These are phyloP conservation scores for Pichia ethanolica DNA, from an alignment of 805 yeast species.

Conservation along the genomic window DNA sequence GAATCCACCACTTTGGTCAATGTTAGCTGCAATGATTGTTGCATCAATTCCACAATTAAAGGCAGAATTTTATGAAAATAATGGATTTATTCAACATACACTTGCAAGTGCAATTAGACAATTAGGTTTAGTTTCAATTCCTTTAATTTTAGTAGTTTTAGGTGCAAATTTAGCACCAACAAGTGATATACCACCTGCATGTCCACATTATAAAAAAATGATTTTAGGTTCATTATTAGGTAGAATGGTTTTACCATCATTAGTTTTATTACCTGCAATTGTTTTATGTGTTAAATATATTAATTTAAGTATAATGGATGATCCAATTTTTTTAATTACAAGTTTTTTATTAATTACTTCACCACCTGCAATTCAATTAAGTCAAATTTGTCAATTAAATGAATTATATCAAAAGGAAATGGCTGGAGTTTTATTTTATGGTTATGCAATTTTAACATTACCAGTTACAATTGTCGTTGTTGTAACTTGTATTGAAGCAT, in stretches of 20 bases:
- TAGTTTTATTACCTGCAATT: constrained; percentile 59
- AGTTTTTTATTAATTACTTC: constrained; percentile 68
- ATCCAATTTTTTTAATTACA: constrained; percentile 73
- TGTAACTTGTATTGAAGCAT: constrained; percentile 53
- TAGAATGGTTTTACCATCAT: constrained; percentile 71
- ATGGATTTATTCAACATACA: constrained; percentile 61
- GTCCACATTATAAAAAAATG: constrained; percentile 54
- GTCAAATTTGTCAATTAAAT: constrained; percentile 74
- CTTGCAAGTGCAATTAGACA: constrained; percentile 55
- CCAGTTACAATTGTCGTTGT: constrained; percentile 73
- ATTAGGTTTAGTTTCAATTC: constrained; percentile 70
- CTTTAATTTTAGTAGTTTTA: constrained; percentile 63
- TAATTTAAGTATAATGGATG: constrained; percentile 63
- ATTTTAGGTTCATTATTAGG: constrained; percentile 64
- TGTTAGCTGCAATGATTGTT: constrained; percentile 59
- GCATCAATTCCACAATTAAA: constrained; percentile 60
- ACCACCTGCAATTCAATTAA: constrained; percentile 79
- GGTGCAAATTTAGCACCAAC: constrained; percentile 76
- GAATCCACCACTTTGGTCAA: constrained; percentile 83
- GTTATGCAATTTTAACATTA: constrained; percentile 65
- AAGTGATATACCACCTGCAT: constrained; percentile 57
- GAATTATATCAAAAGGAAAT: constrained; percentile 71
- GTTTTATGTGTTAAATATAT: constrained; percentile 57
- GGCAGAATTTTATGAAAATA: constrained; percentile 45
- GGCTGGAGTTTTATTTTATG: constrained; percentile 80